These are phyloP conservation scores for Bruguiera sexangula DNA, from an alignment of 345 rosid genomes.

Conservation along the genomic window DNA sequence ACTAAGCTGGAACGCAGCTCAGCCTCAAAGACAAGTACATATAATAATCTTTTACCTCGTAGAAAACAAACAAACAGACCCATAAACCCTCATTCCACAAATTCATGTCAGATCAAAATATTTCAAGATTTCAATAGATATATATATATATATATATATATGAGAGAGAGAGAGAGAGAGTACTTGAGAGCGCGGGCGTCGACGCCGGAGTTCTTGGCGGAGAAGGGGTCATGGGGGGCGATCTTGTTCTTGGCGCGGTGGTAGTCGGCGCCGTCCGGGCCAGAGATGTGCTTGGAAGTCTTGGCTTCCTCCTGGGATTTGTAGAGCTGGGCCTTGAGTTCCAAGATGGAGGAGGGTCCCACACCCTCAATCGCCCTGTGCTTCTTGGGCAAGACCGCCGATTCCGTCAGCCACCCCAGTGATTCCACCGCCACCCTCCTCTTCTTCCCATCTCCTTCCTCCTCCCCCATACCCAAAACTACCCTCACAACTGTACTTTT, in stretches of 20 bases:
- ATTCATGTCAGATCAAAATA: not conserved
- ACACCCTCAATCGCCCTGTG: constrained; percentile 87
- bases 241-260: constrained; percentile 75
- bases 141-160: not conserved
- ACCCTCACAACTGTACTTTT: too few relatives aligned
- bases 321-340: constrained; percentile 91
- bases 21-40: too few relatives aligned
- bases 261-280: constrained; percentile 50
- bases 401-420: constrained; percentile 93
- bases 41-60: too few relatives aligned
- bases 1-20: too few relatives aligned
- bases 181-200: constrained; percentile 73
- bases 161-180: not conserved
- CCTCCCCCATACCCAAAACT: constrained; percentile 22
- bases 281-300: constrained; percentile 53
- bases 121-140: not conserved
- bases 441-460: constrained; percentile 43
- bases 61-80: too few relatives aligned
- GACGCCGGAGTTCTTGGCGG: constrained; percentile 75
- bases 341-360: constrained; percentile 77
- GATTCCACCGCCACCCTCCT: constrained; percentile 74
- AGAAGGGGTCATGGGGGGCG: constrained; percentile 46
- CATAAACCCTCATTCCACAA: too few relatives aligned
- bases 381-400: constrained; percentile 82
- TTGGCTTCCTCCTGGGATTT: constrained; percentile 78